phyloP scores from a whole-genome alignment of 2,329 filamentous ascomycete genomes.

The Colletotrichum tabaci region DNA sequence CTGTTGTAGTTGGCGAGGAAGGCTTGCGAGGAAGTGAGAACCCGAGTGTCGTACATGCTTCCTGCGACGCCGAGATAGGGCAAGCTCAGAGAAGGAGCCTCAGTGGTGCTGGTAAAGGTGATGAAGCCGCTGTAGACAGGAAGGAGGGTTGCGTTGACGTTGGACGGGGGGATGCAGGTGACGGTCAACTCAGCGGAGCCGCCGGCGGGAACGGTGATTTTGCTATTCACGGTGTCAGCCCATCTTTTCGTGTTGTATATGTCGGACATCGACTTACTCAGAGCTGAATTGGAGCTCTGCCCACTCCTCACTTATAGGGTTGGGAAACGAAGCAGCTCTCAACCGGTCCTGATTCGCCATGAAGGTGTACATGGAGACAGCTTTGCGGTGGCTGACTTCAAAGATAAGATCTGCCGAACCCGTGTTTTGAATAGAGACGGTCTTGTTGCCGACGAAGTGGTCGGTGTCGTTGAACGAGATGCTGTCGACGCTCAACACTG shows the following conservation, averaged over 20 bases:
- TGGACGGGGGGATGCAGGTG: conserved; percentile 57
- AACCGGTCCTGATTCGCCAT: conserved; percentile 52
- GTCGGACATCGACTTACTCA: conserved; percentile 16
- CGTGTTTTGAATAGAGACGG: conserved; percentile 70
- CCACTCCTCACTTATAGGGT: conserved; percentile 56
- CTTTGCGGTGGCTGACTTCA: conserved; percentile 64
- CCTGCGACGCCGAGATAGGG: conserved; percentile 59
- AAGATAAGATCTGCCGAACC: conserved; percentile 65
- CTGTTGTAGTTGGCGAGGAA: conserved; percentile 44
- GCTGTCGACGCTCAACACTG: conserved; percentile 68
- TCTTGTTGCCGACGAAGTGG: conserved; percentile 63
- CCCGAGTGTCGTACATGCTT: conserved; percentile 51
- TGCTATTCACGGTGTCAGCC: conserved; percentile 37
- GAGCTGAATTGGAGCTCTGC: conserved; percentile 60
- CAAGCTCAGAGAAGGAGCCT: conserved; percentile 52
- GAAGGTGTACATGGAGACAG: conserved; percentile 69
- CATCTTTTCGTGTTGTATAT: no score
- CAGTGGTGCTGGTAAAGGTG: conserved; percentile 56
- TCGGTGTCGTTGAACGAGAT: conserved; percentile 76
- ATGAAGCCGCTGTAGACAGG: conserved; percentile 61
- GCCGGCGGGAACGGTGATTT: conserved; percentile 59
- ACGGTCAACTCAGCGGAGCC: conserved; percentile 62
- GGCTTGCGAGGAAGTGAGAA: conserved; percentile 51
- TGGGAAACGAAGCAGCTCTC: conserved; percentile 58
- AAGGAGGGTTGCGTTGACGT: conserved; percentile 53